Evolutionary conservation across 306 rosid species (phyloP).

Genomic region (Vigna radiata): DNA sequence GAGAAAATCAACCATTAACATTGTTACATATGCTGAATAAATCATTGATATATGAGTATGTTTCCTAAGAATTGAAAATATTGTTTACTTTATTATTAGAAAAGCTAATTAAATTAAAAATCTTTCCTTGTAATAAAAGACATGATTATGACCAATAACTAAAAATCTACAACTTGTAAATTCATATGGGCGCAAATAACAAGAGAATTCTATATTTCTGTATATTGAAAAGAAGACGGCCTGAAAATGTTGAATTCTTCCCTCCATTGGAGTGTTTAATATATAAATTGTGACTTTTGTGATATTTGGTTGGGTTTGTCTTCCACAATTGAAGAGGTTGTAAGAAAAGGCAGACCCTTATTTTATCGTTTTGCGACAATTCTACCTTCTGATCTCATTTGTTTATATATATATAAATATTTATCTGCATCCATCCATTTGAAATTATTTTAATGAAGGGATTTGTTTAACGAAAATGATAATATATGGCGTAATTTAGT

Average conservation of each 20-base stretch:
- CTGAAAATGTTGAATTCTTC: conserved; percentile 44
- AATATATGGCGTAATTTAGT: conserved; percentile 26
- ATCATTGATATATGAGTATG: background rate
- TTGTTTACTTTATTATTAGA: background rate
- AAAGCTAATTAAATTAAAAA: background rate
- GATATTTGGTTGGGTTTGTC: conserved; percentile 43
- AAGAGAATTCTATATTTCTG: background rate
- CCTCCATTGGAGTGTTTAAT: background rate
- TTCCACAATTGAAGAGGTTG: conserved; percentile 30
- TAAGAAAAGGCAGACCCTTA: conserved; percentile 52
- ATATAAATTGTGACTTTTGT: conserved; percentile 8
- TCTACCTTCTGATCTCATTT: conserved; percentile 33
- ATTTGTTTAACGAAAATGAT: background rate
- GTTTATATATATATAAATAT: background rate
- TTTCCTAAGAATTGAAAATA: background rate
- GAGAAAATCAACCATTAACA: background rate
- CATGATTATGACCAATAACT: background rate
- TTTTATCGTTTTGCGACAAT: conserved; percentile 61
- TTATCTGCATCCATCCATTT: conserved; percentile 30
- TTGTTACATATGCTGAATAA: background rate
- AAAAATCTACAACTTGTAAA: background rate
- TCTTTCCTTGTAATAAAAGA: background rate
- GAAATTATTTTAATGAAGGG: background rate
- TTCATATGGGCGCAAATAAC: background rate
- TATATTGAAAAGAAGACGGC: conserved; percentile 14